Base-by-base conservation (phyloP, 352 stramenopile species). In the Phytophthora ramorum region DNA sequence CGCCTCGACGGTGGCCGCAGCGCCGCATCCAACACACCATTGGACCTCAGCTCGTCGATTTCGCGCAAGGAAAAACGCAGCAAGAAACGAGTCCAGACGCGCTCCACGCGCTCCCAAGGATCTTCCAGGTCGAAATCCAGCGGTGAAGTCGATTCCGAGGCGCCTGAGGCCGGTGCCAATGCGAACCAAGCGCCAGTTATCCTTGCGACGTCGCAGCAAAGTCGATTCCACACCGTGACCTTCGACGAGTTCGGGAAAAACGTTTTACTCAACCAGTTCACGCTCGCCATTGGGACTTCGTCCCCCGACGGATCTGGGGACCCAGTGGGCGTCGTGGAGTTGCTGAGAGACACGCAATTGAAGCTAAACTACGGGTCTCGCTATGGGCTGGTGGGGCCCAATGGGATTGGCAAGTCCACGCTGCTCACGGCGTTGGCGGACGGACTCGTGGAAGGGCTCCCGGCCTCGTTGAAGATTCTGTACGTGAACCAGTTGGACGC, bases 341-440 rank as follows among this genome's bases (percentile, higher is more conserved):
- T 93, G 20, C 72, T 96, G 26, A 73, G 83, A 55, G 74, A 85
- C 41, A 90, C 85, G 17, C 70, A 91, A 51, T 66, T 95, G 8
- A 91, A 89, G 58, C 76, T 95, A 28, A 85, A 89, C 32, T 89
- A 91, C 41, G 85, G 85, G 10, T 66, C 75, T 34, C 72, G 80
- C 24, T 92, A 98, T 75, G 91, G 92, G 2, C 66, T 98, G 3
- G 89, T 98, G 35, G 95, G 95, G 1, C 89, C 93, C 41, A 87
- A 90, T 60, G 78, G 79, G 3, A 85, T 86, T 41, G 90, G 90
- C 50, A 98, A 98, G 69, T 98, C 93, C 28, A 98, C 96, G 17
- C 73, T 99, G 35, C 72, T 99, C 24, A 94, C 96, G 57, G 88
- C 98, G 14, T 89, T 99, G 66, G 87, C 79, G 10, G 91, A 97